A percentile compares a stretch with the other conserved stretches of the same genome.
These are phyloP conservation scores for Trichoderma sp. DNA, from an alignment of 2,329 filamentous ascomycete genomes.

Conservation along the genomic window DNA sequence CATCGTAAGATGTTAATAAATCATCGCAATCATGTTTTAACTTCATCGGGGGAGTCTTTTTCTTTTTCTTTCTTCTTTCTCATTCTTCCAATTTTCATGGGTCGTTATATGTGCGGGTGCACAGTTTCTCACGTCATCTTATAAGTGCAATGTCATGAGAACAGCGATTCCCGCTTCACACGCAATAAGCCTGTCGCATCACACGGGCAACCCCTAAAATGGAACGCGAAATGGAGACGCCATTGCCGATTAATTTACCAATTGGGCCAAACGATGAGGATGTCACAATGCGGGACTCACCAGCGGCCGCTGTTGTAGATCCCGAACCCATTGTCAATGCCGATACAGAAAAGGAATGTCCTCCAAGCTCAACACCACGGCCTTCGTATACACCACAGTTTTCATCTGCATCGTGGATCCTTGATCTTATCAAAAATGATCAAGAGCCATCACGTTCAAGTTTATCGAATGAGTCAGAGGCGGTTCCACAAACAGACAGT, in stretches of 20 bases:
- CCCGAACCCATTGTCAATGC: neutral
- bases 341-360: neutral
- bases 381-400: conserved; percentile 33
- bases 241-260: neutral
- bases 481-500: neutral
- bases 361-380: neutral
- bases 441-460: neutral
- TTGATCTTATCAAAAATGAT: conserved; percentile 28
- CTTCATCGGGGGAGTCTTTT: neutral
- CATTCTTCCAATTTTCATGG: neutral
- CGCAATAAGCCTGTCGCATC: conserved; percentile 1
- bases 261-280: neutral
- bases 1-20: neutral
- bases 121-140: neutral
- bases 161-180: neutral
- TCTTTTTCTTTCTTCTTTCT: neutral
- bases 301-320: neutral
- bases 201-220: neutral
- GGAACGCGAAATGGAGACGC: neutral
- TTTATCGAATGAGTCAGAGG: neutral
- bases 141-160: conserved; percentile 3
- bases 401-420: conserved; percentile 28
- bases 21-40: neutral
- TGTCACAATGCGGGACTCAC: neutral
- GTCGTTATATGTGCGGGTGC: neutral